These are phyloP conservation scores for Lolium multiflorum DNA, from an alignment of 176 grass and related monocot genomes.

Conservation along the genomic window DNA sequence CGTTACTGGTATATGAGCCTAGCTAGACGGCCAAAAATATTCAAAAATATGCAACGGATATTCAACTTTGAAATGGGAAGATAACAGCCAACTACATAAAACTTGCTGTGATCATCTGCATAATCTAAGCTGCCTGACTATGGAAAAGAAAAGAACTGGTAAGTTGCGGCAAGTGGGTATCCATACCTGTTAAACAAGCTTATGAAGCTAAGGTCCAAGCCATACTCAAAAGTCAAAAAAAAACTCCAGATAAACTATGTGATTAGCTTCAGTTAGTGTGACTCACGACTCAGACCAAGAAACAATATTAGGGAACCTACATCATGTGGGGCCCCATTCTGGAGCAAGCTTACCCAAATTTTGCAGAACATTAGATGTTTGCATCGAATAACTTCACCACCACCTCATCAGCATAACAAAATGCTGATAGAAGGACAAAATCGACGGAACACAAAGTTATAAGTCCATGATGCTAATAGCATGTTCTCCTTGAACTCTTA, in stretches of 20 bases:
- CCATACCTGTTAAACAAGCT: conserved; percentile 39
- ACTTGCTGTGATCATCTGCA: conserved; percentile 16
- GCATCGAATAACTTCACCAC: background rate
- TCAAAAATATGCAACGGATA: conserved; percentile 15
- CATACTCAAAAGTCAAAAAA: conserved; percentile 7
- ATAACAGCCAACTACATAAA: background rate
- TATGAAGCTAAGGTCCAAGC: conserved; percentile 39
- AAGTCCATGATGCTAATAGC: conserved; percentile 10
- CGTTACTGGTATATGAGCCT: conserved; percentile 26
- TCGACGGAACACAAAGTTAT: background rate
- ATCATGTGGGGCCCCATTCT: conserved; percentile 17
- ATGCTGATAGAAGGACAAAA: too few relatives aligned
- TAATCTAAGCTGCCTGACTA: conserved; percentile 9
- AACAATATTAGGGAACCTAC: background rate
- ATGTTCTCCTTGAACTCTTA: background rate
- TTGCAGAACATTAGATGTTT: conserved; percentile 5
- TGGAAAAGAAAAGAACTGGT: conserved; percentile 38
- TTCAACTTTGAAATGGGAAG: conserved; percentile 23
- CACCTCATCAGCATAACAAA: too few relatives aligned
- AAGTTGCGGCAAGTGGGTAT: background rate
- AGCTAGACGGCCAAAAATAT: conserved; percentile 19
- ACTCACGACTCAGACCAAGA: background rate
- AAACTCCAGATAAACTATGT: conserved; percentile 21
- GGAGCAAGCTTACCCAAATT: background rate
- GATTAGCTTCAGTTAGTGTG: conserved; percentile 8